A percentile compares a stretch with the other conserved stretches of the same genome.
Evolutionary conservation across 768 basidiomycete species (phyloP).

Genomic region (Podaxis mareebaensis): DNA sequence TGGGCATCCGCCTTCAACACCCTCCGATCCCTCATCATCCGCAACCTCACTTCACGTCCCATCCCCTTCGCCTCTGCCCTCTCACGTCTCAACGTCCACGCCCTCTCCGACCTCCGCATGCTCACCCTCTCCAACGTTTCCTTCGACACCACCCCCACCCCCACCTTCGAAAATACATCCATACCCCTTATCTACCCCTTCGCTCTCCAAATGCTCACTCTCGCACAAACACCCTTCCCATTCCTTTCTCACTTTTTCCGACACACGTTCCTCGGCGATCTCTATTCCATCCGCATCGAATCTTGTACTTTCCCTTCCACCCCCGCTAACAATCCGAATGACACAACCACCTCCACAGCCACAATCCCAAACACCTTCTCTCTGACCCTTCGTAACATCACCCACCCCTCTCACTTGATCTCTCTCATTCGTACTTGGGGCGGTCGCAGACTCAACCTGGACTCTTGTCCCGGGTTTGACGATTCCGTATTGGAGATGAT

Average conservation of each 20-base stretch:
- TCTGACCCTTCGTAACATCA: conserved; percentile 2
- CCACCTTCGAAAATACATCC: neutral
- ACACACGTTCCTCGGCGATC: conserved; percentile 8
- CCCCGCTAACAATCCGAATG: neutral
- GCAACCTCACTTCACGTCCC: neutral
- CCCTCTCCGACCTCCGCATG: neutral
- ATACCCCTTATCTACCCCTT: neutral
- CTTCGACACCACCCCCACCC: neutral
- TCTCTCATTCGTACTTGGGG: conserved; percentile 1
- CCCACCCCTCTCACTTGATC: neutral
- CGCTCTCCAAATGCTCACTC: conserved; percentile 1
- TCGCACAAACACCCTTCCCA: conserved; percentile 1
- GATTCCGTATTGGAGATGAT: conserved; percentile 8
- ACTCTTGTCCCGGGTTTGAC: conserved; percentile 11
- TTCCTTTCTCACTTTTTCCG: conserved; percentile 7
- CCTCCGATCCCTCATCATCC: neutral
- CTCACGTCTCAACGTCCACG: neutral
- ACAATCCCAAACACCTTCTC: conserved; percentile 1
- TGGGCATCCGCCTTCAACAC: neutral
- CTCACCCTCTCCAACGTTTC: neutral
- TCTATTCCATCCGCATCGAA: conserved; percentile 9
- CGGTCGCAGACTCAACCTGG: conserved; percentile 2
- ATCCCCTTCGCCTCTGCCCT: neutral
- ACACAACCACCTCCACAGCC: neutral
- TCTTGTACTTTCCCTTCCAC: neutral